A percentile compares a stretch with the other conserved stretches of the same genome.
These are phyloP conservation scores for Puccinia triticina DNA, from an alignment of 1,284 basidiomycete genomes.

Conservation along the genomic window DNA sequence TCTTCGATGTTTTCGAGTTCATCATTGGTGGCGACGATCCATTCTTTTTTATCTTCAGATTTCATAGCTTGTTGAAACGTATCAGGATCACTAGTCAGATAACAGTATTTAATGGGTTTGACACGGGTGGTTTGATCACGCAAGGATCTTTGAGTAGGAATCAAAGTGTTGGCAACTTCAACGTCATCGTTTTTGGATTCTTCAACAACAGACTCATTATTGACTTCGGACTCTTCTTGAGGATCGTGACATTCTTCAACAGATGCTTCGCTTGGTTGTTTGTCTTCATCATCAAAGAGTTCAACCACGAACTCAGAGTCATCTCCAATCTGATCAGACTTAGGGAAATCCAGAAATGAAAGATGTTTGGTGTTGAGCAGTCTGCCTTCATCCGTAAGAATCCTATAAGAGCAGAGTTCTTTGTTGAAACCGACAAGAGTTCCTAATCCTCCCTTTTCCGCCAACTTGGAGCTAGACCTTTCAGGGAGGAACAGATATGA, in stretches of 20 bases:
- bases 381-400: no score
- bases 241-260: no score
- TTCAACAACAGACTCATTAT: no score
- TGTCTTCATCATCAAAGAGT: no score
- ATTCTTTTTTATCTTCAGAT: neutral
- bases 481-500: neutral
- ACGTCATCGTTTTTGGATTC: neutral
- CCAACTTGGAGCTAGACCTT: neutral
- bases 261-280: no score
- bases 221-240: no score
- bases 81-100: neutral
- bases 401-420: no score
- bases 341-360: no score
- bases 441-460: neutral
- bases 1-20: conserved; percentile 1
- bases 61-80: neutral
- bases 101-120: neutral
- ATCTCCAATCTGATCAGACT: no score
- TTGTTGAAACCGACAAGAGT: neutral
- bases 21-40: neutral
- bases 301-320: no score
- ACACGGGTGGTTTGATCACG: neutral
- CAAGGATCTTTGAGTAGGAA: rapidly evolving
- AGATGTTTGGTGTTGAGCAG: no score
- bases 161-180: neutral